A percentile compares a stretch with the other conserved stretches of the same genome.
Conservation (phyloP, 805 yeast species). For the Tetrapisispora pingtungensis region DNA sequence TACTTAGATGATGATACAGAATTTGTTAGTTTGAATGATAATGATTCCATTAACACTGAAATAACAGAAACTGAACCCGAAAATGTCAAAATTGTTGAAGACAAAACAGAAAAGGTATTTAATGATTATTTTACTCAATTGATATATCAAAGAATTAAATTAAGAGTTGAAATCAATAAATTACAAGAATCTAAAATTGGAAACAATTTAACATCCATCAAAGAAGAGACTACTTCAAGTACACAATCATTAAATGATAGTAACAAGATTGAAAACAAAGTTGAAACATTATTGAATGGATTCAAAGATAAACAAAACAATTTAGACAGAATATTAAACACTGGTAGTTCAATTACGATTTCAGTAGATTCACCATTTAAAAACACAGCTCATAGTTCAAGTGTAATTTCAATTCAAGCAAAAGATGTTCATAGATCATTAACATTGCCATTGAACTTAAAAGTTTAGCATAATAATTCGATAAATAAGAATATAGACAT, state of each 20-base stretch:
- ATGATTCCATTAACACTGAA: conserved; percentile 5
- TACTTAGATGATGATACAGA: conserved; percentile 4
- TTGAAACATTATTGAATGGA: conserved; percentile 7
- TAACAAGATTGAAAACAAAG: background rate
- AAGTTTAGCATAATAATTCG: conserved; percentile 10
- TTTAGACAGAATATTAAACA: background rate
- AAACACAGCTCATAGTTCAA: conserved; percentile 5
- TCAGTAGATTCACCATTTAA: conserved; percentile 8
- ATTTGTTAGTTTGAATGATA: conserved; percentile 8
- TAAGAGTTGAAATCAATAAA: conserved; percentile 21
- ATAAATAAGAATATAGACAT: no score
- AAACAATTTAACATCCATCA: background rate
- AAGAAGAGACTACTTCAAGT: no score
- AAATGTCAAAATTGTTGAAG: background rate
- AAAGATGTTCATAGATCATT: conserved; percentile 19
- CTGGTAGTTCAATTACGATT: background rate
- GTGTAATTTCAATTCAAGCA: conserved; percentile 14
- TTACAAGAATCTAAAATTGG: conserved; percentile 9
- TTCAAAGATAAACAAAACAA: conserved; percentile 3
- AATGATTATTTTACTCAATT: conserved; percentile 19
- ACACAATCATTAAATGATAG: background rate
- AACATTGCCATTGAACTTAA: conserved; percentile 26
- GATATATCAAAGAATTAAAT: conserved; percentile 19
- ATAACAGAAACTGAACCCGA: conserved; percentile 5
- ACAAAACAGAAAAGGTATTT: conserved; percentile 7